A percentile compares a stretch with the other conserved stretches of the same genome.
Conservation (phyloP, 2,329 filamentous ascomycete species). For the Aspergillus novofumigatus region DNA sequence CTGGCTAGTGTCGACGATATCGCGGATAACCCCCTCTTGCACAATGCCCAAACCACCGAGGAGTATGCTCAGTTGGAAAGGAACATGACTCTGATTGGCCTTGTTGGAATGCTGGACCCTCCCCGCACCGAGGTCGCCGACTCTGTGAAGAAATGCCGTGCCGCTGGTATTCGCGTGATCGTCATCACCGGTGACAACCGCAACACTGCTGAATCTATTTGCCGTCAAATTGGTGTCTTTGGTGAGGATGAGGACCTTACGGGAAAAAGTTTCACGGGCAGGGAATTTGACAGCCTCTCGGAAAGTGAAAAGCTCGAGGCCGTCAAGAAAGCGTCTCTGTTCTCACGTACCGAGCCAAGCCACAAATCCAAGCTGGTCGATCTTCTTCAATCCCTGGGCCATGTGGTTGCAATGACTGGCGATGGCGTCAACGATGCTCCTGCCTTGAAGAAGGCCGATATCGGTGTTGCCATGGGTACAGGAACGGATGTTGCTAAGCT, state of each 20-base stretch:
- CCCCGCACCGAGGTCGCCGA: constrained; percentile 84
- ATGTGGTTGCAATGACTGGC: constrained; percentile 98
- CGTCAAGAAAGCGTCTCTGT: constrained; percentile 80
- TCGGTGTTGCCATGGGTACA: constrained; percentile 97
- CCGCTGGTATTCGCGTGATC: constrained; percentile 91
- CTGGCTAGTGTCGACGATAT: constrained; percentile 80
- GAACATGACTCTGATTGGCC: constrained; percentile 87
- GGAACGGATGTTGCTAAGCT: constrained; percentile 96
- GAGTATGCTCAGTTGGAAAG: constrained; percentile 88
- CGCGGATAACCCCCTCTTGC: constrained; percentile 63
- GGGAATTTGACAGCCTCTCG: constrained; percentile 85
- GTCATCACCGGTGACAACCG: constrained; percentile 98
- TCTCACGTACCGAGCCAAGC: constrained; percentile 90
- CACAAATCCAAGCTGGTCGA: constrained; percentile 99
- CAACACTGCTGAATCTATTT: constrained; percentile 96
- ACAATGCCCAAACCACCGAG: constrained; percentile 72
- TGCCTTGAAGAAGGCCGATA: constrained; percentile 96
- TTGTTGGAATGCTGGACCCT: constrained; percentile 95
- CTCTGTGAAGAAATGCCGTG: constrained; percentile 83
- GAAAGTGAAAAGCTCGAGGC: constrained; percentile 76
- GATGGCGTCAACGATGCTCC: constrained; percentile 98
- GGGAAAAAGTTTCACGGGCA: constrained; percentile 92
- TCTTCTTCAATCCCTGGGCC: constrained; percentile 83
- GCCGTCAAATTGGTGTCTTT: constrained; percentile 94
- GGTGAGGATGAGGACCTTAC: constrained; percentile 72